Evolutionary conservation across 345 rosid genomes (phyloP), one percentile per base, ranked within the genome.

Genomic region (Raphanus sativus): DNA sequence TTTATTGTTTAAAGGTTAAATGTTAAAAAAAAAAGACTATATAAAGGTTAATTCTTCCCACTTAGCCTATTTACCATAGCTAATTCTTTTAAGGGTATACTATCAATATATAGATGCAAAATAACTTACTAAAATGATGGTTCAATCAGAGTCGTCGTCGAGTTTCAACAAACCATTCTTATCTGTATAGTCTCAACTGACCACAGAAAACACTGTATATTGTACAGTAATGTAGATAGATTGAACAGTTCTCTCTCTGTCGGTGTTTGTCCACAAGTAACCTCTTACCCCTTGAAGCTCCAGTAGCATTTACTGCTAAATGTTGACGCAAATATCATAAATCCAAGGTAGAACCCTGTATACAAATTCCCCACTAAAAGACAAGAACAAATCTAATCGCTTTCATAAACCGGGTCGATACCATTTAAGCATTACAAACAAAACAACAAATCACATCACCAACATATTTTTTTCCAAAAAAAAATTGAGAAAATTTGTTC

Each of bases 391-490:
- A 66, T 61, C 34, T 67, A 33, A 45, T 72, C n/a, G 6, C 64
- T 72, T 54, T 78, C 73, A 28, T 33, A 48, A 25, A 34, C 8
- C 0, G 16, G 24, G 68, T 65, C 29, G 65, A 74, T 36, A 74
- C 66, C 78, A 68, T 68, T 67, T 68, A 74, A 63, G 32, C 67
- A 80, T 63, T 38, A 74, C 59, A 21, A 15, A 74, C 79, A 73
- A 79, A 79, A 79, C 71, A 74, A 62, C 75, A 69, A 32, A 63
- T 74, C 78, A 80, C 42, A 79, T 79, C 62, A 62, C 71, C 67
- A 33, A 65, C 6, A 38, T 69, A 55, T 68, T 42, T 29, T 50
- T 62, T 9, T 50, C 48, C 26, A 30, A 59, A 21, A 8, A 0
- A 48, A 21, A 5, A 0, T 32, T 16, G 4, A 28, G 21, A 21